Base-by-base conservation (phyloP, 257 asterid genomes). In the Vinca minor region DNA sequence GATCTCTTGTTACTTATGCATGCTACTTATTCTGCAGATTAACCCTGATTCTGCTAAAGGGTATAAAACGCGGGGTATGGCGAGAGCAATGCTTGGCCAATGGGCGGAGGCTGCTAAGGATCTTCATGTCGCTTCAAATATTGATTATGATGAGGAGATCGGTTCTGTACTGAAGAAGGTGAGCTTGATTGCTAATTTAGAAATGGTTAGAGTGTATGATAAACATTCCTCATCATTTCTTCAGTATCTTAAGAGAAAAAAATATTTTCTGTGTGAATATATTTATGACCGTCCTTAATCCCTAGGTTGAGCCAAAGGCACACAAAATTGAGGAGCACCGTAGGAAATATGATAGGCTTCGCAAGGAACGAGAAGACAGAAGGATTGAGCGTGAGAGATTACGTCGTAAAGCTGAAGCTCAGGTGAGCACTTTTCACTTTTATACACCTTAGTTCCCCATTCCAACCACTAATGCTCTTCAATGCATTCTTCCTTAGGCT, bases 21-120 rank as follows among this genome's bases (percentile, higher is more conserved):
- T 17, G 1, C 17, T 3, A 71, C 12, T 44, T 34, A 38, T 48
- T 42, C 65, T 61, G 20, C 84, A 93, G 99, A 84, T 93, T 62
- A 93, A 93, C 71, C 94, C 99, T 23, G 99, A 93, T 78, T 93
- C 99, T 66, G 99, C 99, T 45, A 93, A 89, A 78, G 99, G 99
- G 63, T 93, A 93, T 76, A 93, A 93, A 77, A 81, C 97, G 11
- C 96, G 96, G 18, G 99, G 99, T 70, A 85, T 93, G 66, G 99
- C 99, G 25, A 71, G 78, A 8, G 83, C 96, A 42, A 87, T 87
- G 95, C 95, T 93, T 62, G 98, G 98, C 38, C 83, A 77, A 62
- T 93, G 99, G 99, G 88, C 58, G 78, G 94, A 84, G 67, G 95
- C 98, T 52, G 97, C 90, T 17, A 84, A 85, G 70, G 97, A 93